Percentiles rank a stretch among this genome's conserved stretches.
phyloP scores from a whole-genome alignment of 1,284 basidiomycete species.

The Anthracocystis panici-leucophaei region DNA sequence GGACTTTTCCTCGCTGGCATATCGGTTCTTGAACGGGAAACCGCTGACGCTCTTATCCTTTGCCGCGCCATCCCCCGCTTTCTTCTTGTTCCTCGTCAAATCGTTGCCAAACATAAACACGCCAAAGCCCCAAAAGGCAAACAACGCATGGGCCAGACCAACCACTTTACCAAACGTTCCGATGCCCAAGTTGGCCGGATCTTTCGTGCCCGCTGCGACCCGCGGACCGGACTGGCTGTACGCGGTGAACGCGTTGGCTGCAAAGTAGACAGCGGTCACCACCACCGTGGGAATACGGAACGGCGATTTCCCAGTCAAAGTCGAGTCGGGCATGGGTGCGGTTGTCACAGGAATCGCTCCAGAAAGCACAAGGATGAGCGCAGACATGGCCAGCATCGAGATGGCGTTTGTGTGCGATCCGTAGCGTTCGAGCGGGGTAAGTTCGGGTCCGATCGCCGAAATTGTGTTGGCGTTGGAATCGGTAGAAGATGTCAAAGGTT shows the following conservation, averaged over 20 bases:
- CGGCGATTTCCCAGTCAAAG: constrained; percentile 31
- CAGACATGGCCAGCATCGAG: constrained; percentile 38
- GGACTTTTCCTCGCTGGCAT: constrained; percentile 40
- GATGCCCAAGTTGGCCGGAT: constrained; percentile 39
- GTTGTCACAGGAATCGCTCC: constrained; percentile 50
- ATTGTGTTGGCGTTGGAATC: constrained; percentile 23
- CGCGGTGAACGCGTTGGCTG: constrained; percentile 34
- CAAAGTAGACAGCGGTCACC: constrained; percentile 44
- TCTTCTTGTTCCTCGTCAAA: constrained; percentile 47
- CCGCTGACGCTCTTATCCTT: constrained; percentile 69
- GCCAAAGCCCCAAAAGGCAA: constrained; percentile 48
- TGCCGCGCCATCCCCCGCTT: constrained; percentile 30
- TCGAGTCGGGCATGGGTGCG: constrained; percentile 38
- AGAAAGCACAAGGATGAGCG: constrained; percentile 37
- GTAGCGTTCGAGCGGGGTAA: constrained; percentile 49
- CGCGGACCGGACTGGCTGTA: constrained; percentile 28
- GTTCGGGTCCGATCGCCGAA: constrained; percentile 43
- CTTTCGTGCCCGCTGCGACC: background rate
- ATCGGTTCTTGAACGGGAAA: constrained; percentile 53
- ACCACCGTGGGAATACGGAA: constrained; percentile 48
- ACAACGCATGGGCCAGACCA: constrained; percentile 22
- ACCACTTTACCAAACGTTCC: constrained; percentile 45
- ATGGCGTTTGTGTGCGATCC: constrained; percentile 43
- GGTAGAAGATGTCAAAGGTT: constrained; percentile 10
- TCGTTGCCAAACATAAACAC: constrained; percentile 55